phyloP scores from a whole-genome alignment of 139 green algal species.

The Chlamydomonas asymmetrica region DNA sequence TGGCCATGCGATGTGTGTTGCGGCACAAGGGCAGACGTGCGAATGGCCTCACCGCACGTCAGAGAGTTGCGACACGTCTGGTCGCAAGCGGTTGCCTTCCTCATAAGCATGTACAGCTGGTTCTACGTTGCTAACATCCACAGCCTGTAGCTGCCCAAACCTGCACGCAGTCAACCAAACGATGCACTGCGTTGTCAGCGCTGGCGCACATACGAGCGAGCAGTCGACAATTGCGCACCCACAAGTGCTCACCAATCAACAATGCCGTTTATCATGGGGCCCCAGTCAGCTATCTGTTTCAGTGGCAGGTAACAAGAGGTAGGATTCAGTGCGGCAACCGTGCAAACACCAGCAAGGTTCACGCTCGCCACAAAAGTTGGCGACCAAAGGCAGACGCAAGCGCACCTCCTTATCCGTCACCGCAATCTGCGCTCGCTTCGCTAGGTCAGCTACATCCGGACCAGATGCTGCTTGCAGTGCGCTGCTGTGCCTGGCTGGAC shows the following conservation, averaged over 20 bases:
- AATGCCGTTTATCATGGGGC: constrained; percentile 68
- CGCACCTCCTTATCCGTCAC: constrained; percentile 61
- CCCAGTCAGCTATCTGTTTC: constrained; percentile 64
- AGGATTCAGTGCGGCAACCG: neutral
- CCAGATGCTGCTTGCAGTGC: too few species aligned
- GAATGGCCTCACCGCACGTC: neutral
- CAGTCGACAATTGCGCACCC: neutral
- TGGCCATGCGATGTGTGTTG: neutral
- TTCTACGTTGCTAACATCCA: constrained; percentile 61
- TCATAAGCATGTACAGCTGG: constrained; percentile 56
- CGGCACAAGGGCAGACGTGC: neutral
- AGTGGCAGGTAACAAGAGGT: neutral
- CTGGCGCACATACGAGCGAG: neutral
- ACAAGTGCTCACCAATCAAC: constrained; percentile 62
- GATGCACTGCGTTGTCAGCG: neutral
- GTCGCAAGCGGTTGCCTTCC: constrained; percentile 49
- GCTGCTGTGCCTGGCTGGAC: too few species aligned
- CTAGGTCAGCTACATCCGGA: constrained; percentile 59
- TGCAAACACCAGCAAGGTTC: neutral
- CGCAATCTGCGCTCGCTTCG: constrained; percentile 54
- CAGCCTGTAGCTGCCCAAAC: constrained; percentile 76
- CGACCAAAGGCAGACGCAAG: neutral
- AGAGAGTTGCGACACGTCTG: constrained; percentile 44
- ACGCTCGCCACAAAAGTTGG: neutral
- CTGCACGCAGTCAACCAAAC: constrained; percentile 21